Percentiles rank a stretch among this genome's conserved stretches.
Evolutionary conservation across 768 basidiomycete genomes (phyloP).

Genomic region (Hydnomerulius pinastri): DNA sequence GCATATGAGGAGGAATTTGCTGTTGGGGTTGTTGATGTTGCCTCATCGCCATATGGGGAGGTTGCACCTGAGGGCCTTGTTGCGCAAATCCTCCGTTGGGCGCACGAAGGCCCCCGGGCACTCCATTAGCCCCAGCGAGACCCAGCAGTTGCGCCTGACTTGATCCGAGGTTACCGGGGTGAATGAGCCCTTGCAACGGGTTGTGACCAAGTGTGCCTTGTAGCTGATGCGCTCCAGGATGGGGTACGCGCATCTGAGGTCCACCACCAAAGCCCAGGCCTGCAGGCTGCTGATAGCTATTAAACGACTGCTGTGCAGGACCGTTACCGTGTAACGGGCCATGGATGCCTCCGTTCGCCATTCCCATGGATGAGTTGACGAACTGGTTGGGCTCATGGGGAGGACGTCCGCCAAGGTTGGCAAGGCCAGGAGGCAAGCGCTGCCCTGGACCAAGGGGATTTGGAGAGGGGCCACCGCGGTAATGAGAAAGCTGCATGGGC

Average conservation of each 20-base stretch:
- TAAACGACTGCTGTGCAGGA: conserved; percentile 52
- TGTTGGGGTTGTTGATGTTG: conserved; percentile 42
- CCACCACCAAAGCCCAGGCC: conserved; percentile 45
- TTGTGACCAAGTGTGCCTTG: conserved; percentile 49
- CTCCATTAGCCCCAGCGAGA: conserved; percentile 46
- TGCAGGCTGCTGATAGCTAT: conserved; percentile 49
- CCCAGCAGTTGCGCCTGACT: conserved; percentile 48
- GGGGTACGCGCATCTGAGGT: conserved; percentile 51
- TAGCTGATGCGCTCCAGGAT: conserved; percentile 47
- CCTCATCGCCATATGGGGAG: conserved; percentile 32
- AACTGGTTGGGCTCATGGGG: conserved; percentile 78
- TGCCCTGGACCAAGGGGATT: conserved; percentile 51
- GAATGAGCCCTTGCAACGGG: conserved; percentile 53
- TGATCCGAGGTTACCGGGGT: conserved; percentile 54
- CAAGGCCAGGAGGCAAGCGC: conserved; percentile 76
- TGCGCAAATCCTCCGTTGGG: conserved; percentile 43
- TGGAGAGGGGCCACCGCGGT: conserved; percentile 72
- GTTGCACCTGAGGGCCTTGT: conserved; percentile 33
- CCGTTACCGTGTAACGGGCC: conserved; percentile 47
- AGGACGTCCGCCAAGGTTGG: conserved; percentile 79
- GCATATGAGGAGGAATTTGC: conserved; percentile 54
- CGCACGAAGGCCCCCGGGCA: conserved; percentile 47
- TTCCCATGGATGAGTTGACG: conserved; percentile 41
- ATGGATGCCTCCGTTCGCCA: conserved; percentile 49
- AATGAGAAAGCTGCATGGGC: conserved; percentile 61